A percentile compares a stretch with the other conserved stretches of the same genome.
Evolutionary conservation across 441 rosid genomes (phyloP).

Genomic region (Kokia cookei): DNA sequence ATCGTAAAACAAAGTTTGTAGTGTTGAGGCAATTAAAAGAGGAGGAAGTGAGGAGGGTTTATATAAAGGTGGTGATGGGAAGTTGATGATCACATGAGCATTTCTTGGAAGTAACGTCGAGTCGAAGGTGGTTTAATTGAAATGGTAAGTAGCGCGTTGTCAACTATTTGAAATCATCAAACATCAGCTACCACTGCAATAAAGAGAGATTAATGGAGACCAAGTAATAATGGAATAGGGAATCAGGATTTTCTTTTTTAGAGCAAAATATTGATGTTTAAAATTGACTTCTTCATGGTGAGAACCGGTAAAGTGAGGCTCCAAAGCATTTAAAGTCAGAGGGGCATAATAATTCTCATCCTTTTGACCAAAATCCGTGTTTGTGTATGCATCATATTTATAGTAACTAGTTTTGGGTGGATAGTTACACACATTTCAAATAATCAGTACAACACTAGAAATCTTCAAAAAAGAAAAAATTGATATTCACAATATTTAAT

Average conservation of each 20-base stretch:
- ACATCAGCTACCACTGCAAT: background rate
- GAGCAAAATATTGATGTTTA: background rate
- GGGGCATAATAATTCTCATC: too few relatives aligned
- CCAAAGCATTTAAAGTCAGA: too few relatives aligned
- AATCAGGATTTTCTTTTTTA: too few relatives aligned
- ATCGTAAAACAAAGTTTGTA: background rate
- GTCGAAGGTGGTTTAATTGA: background rate
- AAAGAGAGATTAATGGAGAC: background rate
- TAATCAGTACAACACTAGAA: too few relatives aligned
- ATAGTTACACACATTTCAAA: too few relatives aligned
- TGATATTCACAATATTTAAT: too few relatives aligned
- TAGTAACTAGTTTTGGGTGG: too few relatives aligned
- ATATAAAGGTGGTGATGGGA: background rate
- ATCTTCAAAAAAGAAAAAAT: too few relatives aligned
- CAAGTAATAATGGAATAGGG: background rate
- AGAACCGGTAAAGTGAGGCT: background rate
- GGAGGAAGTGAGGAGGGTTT: background rate
- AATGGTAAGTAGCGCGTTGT: constrained; percentile 2
- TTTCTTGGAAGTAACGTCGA: constrained; percentile 6
- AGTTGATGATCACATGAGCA: background rate
- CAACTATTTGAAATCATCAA: background rate
- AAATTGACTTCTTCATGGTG: background rate
- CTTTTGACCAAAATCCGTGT: too few relatives aligned
- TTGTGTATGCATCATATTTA: too few relatives aligned
- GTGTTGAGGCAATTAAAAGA: background rate